Conservation (phyloP, 352 stramenopile genomes). For the Peronospora belbahrii region DNA sequence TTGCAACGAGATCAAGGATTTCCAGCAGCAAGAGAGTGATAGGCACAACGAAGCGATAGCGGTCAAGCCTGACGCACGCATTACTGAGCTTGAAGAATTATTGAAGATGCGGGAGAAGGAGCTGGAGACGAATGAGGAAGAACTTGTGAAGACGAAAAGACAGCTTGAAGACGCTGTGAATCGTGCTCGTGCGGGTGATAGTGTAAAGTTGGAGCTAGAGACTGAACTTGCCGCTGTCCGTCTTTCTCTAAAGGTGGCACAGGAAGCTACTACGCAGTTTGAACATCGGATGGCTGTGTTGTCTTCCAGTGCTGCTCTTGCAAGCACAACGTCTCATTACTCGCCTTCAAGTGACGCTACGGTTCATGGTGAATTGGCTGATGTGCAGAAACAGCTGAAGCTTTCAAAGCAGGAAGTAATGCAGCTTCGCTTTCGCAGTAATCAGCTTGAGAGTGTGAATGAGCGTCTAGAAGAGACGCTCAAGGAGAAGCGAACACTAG, state of each 20-base stretch:
- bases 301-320: constrained; percentile 6
- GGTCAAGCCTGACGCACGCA: constrained; percentile 7
- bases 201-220: constrained; percentile 8
- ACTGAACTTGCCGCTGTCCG: constrained; percentile 21
- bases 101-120: constrained; percentile 23
- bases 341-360: constrained; percentile 13
- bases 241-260: constrained; percentile 24
- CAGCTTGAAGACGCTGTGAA: constrained; percentile 22
- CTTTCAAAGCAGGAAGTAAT: constrained; percentile 73
- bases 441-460: constrained; percentile 62
- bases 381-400: constrained; percentile 72
- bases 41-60: constrained; percentile 4
- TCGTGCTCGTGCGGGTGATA: constrained; percentile 9
- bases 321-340: constrained; percentile 14
- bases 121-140: constrained; percentile 7
- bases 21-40: constrained; percentile 12
- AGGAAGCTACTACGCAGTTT: constrained; percentile 26
- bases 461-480: constrained; percentile 61
- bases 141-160: constrained; percentile 17
- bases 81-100: constrained; percentile 17
- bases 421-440: constrained; percentile 77
- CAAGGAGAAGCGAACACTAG: constrained; percentile 70
- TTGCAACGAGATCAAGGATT: constrained; percentile 27
- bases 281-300: constrained; percentile 38
- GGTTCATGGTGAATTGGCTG: constrained; percentile 38